Base-by-base conservation (phyloP, 108 stramenopile genomes). In the Skeletonema tropicum region DNA sequence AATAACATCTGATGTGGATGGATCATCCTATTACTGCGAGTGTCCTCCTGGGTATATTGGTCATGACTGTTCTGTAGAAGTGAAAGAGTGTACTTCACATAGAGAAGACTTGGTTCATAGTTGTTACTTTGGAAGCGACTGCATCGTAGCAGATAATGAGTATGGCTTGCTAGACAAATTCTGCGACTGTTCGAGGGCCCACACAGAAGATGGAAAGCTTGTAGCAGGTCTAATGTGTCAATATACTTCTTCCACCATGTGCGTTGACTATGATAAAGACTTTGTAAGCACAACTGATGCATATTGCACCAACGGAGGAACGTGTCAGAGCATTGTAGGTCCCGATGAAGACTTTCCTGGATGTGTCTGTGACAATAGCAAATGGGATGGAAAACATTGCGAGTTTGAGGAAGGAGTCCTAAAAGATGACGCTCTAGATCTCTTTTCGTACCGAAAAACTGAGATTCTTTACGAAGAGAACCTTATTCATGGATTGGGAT, bases 321-420 rank as follows among this genome's bases (percentile, higher is more conserved):
- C 17, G 49, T 77, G 76, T 45, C 38, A 35, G 12, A 52, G 52
- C 13, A 70, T 77, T 39, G 76, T 76, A 19, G 61, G 36, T 35
- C n/a, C 33, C 10, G 48, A 31, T 26, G 68, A 61, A 15, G 69
- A 38, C 39, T 69, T 70, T 65, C 70, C 76, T 17, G 76, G 76
- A 5, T 77, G 76, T 42, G 59, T 38, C 1, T 77, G 76, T 36
- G 63, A 70, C 17, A 30, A 64, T 17, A 64, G 57, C 12, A 38
- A 35, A 38, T 77, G 76, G 76, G 76, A 77, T 36, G 76, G 76
- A 58, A 57, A 64, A 1, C 76, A 77, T 45, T 77, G 76, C 15
- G 76, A 77, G 29, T 77, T 58, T 65, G 62, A 46, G 26, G 57
- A 70, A 14, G 76, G 76, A 25, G 30, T 65, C 2, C 42, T 77